phyloP scores from a whole-genome alignment of 352 stramenopile genomes.

The Phytophthora tubulina region DNA sequence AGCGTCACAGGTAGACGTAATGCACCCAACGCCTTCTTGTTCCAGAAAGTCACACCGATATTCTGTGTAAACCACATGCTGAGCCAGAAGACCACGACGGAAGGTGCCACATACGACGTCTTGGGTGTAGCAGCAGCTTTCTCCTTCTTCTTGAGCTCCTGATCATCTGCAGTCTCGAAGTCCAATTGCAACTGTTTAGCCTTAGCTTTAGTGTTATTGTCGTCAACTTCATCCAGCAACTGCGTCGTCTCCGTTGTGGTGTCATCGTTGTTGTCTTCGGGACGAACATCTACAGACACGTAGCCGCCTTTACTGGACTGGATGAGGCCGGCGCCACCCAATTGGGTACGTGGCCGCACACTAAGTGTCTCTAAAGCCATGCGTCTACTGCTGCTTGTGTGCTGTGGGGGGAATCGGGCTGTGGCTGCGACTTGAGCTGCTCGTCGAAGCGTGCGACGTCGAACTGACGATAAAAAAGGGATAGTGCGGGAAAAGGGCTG shows the following conservation, averaged over 20 bases:
- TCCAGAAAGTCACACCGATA: conserved; percentile 95
- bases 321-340: conserved; percentile 19
- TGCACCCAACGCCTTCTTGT: conserved; percentile 92
- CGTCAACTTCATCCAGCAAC: conserved; percentile 30
- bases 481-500: conserved; percentile 28
- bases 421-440: conserved; percentile 13
- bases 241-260: conserved; percentile 32
- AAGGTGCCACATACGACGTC: conserved; percentile 74
- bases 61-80: conserved; percentile 93
- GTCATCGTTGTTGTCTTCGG: conserved; percentile 29
- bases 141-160: conserved; percentile 35
- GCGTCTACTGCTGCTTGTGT: conserved; percentile 10
- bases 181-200: conserved; percentile 25
- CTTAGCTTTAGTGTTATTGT: conserved; percentile 16
- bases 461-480: conserved; percentile 29
- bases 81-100: conserved; percentile 84
- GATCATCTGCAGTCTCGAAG: conserved; percentile 28
- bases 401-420: conserved; percentile 7
- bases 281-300: conserved; percentile 35
- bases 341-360: conserved; percentile 31
- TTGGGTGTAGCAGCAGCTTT: conserved; percentile 39
- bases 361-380: conserved; percentile 38
- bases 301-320: conserved; percentile 26
- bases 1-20: conserved; percentile 82
- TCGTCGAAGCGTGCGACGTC: neutral